These are phyloP conservation scores for Plantago major DNA, from an alignment of 257 asterid genomes.

Conservation along the genomic window DNA sequence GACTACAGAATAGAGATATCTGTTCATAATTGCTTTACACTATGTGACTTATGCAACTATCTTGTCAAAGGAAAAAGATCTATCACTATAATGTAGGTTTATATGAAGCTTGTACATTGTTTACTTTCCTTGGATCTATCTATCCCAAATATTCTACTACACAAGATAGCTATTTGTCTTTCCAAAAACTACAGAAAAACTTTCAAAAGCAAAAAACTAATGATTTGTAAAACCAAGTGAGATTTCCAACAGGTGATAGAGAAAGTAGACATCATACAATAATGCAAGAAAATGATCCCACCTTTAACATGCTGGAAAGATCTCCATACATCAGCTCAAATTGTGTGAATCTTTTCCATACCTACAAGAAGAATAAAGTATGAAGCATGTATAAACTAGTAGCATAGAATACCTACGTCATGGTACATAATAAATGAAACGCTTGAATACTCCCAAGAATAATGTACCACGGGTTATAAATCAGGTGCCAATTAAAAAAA, in stretches of 20 bases:
- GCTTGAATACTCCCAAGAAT: too few species aligned
- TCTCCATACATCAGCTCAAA: slow-evolving; percentile 98
- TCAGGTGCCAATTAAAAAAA: too few species aligned
- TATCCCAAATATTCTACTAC: not conserved
- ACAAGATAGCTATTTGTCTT: not conserved
- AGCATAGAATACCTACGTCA: not conserved
- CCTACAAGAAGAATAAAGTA: slow-evolving; percentile 40
- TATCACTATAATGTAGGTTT: too few species aligned
- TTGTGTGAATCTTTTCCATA: slow-evolving; percentile 81
- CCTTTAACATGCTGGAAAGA: slow-evolving; percentile 96
- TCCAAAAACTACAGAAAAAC: not conserved
- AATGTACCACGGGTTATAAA: too few species aligned
- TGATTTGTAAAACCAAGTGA: slow-evolving; percentile 8
- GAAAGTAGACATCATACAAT: not conserved
- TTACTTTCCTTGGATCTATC: too few species aligned
- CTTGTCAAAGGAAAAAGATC: too few species aligned
- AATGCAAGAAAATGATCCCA: slow-evolving; percentile 25
- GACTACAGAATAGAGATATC: not conserved
- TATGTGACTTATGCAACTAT: not conserved
- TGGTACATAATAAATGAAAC: too few species aligned
- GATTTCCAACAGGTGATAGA: not conserved
- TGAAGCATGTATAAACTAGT: not conserved
- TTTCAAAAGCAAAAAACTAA: not conserved
- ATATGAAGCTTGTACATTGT: too few species aligned
- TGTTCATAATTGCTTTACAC: not conserved